A percentile compares a stretch with the other conserved stretches of the same genome.
phyloP scores from a whole-genome alignment of 1,284 basidiomycete species.

The Melanopsichium pennsylvanicum region DNA sequence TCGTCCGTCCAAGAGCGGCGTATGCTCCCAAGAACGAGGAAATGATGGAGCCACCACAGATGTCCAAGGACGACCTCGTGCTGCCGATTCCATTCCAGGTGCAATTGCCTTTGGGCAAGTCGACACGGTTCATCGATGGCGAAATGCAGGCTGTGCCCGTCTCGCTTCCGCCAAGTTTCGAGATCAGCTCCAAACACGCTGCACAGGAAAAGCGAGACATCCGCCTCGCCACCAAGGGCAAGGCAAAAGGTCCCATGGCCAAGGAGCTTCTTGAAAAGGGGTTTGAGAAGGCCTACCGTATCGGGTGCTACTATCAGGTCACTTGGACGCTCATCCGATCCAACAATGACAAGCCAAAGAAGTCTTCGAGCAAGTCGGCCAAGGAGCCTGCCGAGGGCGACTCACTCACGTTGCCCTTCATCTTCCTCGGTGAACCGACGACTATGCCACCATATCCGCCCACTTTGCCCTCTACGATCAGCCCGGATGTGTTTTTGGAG shows the following conservation, averaged over 20 bases:
- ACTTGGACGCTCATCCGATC: slow-evolving; percentile 45
- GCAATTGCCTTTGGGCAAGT: slow-evolving; percentile 53
- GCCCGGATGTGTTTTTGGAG: slow-evolving; percentile 38
- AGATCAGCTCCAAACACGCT: slow-evolving; percentile 54
- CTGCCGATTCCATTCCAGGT: slow-evolving; percentile 52
- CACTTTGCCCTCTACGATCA: slow-evolving; percentile 43
- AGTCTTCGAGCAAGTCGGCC: slow-evolving; percentile 32
- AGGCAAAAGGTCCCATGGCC: slow-evolving; percentile 35
- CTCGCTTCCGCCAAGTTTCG: slow-evolving; percentile 56
- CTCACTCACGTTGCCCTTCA: slow-evolving; percentile 53
- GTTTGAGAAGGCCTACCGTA: slow-evolving; percentile 51
- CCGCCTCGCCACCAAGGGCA: slow-evolving; percentile 44
- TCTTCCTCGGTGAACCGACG: slow-evolving; percentile 58
- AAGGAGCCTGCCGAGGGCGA: slow-evolving; percentile 34
- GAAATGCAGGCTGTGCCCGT: slow-evolving; percentile 53
- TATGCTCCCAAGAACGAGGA: slow-evolving; percentile 44
- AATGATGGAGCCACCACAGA: slow-evolving; percentile 36
- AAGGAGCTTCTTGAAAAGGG: slow-evolving; percentile 51
- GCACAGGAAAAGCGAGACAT: slow-evolving; percentile 46
- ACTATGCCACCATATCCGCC: slow-evolving; percentile 47
- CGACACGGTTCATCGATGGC: slow-evolving; percentile 56
- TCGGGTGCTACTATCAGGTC: slow-evolving; percentile 61
- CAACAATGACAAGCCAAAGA: slow-evolving; percentile 23
- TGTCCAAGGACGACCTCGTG: slow-evolving; percentile 44
- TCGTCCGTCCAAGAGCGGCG: slow-evolving; percentile 31